These are phyloP conservation scores for Macrolepiota dolichaula DNA, from an alignment of 768 basidiomycete genomes.

Conservation along the genomic window DNA sequence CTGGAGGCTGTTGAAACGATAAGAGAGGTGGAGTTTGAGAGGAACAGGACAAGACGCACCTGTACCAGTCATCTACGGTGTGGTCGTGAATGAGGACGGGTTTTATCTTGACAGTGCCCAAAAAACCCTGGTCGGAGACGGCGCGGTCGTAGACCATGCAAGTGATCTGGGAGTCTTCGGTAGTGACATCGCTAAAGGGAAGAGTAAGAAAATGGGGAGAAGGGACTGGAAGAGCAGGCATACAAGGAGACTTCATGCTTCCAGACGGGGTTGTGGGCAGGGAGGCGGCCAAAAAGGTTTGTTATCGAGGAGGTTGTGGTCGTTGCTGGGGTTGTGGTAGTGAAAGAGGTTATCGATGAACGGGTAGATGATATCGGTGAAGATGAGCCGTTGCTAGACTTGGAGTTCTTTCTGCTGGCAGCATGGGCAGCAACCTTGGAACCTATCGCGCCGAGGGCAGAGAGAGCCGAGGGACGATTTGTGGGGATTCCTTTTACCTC, in stretches of 20 bases:
- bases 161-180: conserved; percentile 76
- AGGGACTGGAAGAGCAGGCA: conserved; percentile 27
- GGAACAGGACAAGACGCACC: conserved; percentile 49
- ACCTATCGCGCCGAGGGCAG: conserved; percentile 62
- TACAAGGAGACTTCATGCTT: conserved; percentile 99
- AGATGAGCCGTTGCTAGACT: conserved; percentile 41
- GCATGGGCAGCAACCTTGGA: conserved; percentile 38
- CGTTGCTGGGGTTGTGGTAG: conserved; percentile 10
- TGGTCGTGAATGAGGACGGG: conserved; percentile 90
- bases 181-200: conserved; percentile 81
- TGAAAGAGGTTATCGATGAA: conserved; percentile 24
- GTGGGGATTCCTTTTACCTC: conserved; percentile 82
- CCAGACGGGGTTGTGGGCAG: conserved; percentile 92
- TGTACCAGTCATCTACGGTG: conserved; percentile 96
- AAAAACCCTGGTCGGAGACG: conserved; percentile 80
- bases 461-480: conserved; percentile 54
- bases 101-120: conserved; percentile 89
- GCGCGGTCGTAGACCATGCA: conserved; percentile 91
- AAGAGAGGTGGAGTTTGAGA: conserved; percentile 4
- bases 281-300: conserved; percentile 61
- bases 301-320: conserved; percentile 28
- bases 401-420: conserved; percentile 35
- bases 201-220: background rate
- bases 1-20: conserved; percentile 47
- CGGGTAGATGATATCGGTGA: conserved; percentile 36